Conservation (phyloP, 2,329 filamentous ascomycete species). For the Calonectria crousiana region DNA sequence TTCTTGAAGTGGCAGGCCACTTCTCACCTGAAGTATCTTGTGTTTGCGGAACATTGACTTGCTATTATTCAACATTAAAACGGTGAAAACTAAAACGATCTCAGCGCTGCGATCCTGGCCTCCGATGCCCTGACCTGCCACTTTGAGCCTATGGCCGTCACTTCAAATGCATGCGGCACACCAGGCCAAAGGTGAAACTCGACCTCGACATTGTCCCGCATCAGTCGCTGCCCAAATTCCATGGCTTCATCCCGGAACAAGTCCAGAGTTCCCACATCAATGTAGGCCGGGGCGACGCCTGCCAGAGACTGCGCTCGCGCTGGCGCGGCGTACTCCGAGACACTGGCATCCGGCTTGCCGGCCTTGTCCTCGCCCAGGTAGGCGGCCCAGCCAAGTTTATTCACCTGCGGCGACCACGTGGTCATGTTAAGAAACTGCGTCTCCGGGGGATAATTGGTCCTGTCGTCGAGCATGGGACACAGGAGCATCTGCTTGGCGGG, state of each 20-base stretch:
- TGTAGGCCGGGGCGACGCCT: constrained; percentile 31
- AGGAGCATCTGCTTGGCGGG: constrained; percentile 33
- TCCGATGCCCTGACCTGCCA: constrained; percentile 28
- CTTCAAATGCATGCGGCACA: constrained; percentile 39
- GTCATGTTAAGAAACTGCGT: constrained; percentile 25
- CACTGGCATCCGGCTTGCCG: constrained; percentile 21
- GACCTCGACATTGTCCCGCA: constrained; percentile 36
- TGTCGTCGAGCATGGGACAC: constrained; percentile 38
- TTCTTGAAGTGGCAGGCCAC: constrained; percentile 45
- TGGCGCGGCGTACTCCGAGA: constrained; percentile 36
- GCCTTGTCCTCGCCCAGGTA: constrained; percentile 38
- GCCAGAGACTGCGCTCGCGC: constrained; percentile 28
- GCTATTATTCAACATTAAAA: neutral
- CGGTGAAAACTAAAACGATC: constrained; percentile 16
- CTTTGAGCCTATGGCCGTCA: constrained; percentile 28
- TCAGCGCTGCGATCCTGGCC: constrained; percentile 27
- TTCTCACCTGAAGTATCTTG: constrained; percentile 44
- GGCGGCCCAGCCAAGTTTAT: constrained; percentile 29
- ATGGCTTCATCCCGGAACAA: constrained; percentile 36
- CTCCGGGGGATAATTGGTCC: constrained; percentile 6
- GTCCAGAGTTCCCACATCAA: constrained; percentile 37
- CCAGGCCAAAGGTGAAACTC: constrained; percentile 41
- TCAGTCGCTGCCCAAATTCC: constrained; percentile 33
- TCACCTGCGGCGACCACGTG: constrained; percentile 25
- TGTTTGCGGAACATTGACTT: neutral